phyloP scores from a whole-genome alignment of 805 yeast species.

The Yarrowia keelungensis region DNA sequence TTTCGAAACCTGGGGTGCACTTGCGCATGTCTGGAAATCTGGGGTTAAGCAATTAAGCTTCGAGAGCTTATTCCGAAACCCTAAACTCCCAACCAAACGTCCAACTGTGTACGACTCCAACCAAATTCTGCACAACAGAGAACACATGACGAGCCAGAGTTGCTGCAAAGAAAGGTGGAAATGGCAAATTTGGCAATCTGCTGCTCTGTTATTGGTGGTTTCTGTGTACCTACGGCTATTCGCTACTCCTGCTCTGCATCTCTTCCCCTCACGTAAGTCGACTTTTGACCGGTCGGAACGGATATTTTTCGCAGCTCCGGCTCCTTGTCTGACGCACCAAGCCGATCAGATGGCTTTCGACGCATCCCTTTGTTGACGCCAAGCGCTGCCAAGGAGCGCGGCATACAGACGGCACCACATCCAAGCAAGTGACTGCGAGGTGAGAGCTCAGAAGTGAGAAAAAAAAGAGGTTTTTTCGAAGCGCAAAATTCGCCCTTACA shows the following conservation, averaged over 20 bases:
- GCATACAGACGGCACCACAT: conserved; percentile 7
- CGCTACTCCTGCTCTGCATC: too few relatives aligned
- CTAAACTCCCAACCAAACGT: conserved; percentile 2
- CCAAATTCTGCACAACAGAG: conserved; percentile 2
- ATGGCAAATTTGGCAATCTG: too few relatives aligned
- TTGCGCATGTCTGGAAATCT: conserved; percentile 10
- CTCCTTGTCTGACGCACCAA: conserved; percentile 4
- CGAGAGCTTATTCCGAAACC: not conserved
- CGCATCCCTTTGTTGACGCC: conserved; percentile 16
- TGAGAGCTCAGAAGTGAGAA: too few relatives aligned
- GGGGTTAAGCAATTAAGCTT: conserved; percentile 8
- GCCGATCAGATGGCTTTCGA: conserved; percentile 2
- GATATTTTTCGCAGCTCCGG: conserved; percentile 6
- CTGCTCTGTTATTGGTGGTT: too few relatives aligned
- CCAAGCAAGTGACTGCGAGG: conserved; percentile 4
- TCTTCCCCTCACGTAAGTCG: too few relatives aligned
- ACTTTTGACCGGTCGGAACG: conserved; percentile 1
- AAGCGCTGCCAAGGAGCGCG: conserved; percentile 11
- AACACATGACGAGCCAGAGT: too few relatives aligned
- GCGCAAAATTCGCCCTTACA: too few relatives aligned
- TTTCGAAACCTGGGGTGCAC: conserved; percentile 32
- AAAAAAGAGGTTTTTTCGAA: not conserved
- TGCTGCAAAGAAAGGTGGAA: too few relatives aligned
- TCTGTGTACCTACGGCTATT: too few relatives aligned
- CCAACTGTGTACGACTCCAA: not conserved